These are phyloP conservation scores for Aspergillus texensis DNA, from an alignment of 2,329 filamentous ascomycete genomes.

Conservation along the genomic window DNA sequence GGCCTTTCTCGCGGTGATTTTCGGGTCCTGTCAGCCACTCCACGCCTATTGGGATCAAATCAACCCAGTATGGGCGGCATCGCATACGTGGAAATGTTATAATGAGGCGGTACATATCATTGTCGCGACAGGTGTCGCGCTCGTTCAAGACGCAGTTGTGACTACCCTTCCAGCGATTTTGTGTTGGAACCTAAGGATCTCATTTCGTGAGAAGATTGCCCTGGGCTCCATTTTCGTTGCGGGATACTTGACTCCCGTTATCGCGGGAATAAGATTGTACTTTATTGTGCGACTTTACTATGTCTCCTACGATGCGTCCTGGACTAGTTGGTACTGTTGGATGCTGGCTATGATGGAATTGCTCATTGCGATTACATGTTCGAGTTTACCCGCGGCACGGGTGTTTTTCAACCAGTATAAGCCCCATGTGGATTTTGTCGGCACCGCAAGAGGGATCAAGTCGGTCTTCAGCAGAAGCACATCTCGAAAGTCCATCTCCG, in stretches of 20 bases:
- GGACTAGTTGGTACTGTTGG: slow-evolving; percentile 15
- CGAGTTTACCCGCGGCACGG: slow-evolving; percentile 7
- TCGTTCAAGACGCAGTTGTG: slow-evolving; percentile 9
- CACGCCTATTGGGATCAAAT: slow-evolving; percentile 10
- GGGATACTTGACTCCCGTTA: slow-evolving; percentile 8
- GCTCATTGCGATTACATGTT: slow-evolving; percentile 3
- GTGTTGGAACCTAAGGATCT: slow-evolving; percentile 9
- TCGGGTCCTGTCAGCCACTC: slow-evolving; percentile 7
- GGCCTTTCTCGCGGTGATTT: slow-evolving; percentile 11
- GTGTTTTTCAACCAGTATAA: slow-evolving; percentile 6
- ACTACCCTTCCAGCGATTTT: slow-evolving; percentile 7
- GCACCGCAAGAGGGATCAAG: not conserved
- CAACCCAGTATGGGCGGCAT: slow-evolving; percentile 4
- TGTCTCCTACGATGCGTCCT: slow-evolving; percentile 1
- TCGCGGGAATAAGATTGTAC: slow-evolving; percentile 4
- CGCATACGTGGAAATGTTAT: slow-evolving; percentile 7
- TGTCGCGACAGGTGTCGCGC: slow-evolving; percentile 4
- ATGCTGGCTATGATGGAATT: slow-evolving; percentile 10
- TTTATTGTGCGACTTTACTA: slow-evolving; percentile 10
- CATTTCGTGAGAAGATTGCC: slow-evolving; percentile 7
- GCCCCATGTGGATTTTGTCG: no score
- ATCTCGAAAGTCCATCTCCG: not conserved
- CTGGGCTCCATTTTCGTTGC: slow-evolving; percentile 7
- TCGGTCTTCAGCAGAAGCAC: not conserved
- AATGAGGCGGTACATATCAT: slow-evolving; percentile 10